Base-by-base conservation (phyloP, 2,329 filamentous ascomycete species). In the Aspergillus proliferans region DNA sequence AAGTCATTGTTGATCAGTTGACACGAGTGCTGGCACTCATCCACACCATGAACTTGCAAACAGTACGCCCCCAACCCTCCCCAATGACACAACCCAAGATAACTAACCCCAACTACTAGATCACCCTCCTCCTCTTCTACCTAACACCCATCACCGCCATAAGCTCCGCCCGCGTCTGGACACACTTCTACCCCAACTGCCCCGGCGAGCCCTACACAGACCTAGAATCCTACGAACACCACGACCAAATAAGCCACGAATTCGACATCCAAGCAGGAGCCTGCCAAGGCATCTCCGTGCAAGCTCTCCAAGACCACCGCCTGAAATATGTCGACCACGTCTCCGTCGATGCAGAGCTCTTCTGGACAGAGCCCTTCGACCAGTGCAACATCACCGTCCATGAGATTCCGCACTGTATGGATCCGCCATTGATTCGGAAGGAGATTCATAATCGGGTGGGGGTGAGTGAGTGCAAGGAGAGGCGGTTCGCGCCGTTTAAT, bases 341-440 rank as follows among this genome's bases (percentile, higher is more conserved):
- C 43, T 66, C 62, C 10, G 50, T 67, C 22, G 59, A 59, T 15
- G 58, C 60, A 2, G 58, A 63, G 28, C 47, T 60, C 2, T 49
- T 59, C 45, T 52, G 52, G 46, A 38, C 51, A 34, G 46, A 54
- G 8, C 47, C 51, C 38, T 46, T 48, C 24, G 52, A 58, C 15
- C 49, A 51, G 14, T 69, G 66, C 55, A 63, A 59, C 12, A 60
- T 68, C 47, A 59, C 64, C 22, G 47, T 69, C 1, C 61, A 67
- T 48, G 65, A 69, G 40, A 56, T 61, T 0, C 61, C 66, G 1
- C 64, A 57, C 2, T 69, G 66, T 38, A 50, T 60, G 5, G 63
- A 67, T 36, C 45, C 51, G 3, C 61, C 66, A 1, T 54, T 69
- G 0, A 51, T 69, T 42, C 52, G 42, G 18, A 47, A 59, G 22